These are phyloP conservation scores for Komagataella mondaviorum DNA, from an alignment of 805 yeast species.

Conservation along the genomic window DNA sequence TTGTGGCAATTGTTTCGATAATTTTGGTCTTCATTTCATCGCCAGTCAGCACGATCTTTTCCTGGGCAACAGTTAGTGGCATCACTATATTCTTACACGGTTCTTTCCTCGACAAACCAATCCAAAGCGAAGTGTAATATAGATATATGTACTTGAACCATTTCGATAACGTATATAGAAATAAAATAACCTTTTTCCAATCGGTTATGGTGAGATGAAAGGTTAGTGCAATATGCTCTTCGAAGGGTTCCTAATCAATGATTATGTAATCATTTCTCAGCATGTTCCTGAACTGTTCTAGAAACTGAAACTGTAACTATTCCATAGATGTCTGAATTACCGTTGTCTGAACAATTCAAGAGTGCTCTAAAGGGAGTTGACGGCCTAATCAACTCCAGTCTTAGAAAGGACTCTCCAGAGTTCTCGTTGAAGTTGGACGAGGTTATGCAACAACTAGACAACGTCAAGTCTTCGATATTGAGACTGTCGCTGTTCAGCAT, in stretches of 20 bases:
- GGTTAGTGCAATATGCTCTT: background rate
- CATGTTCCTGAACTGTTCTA: background rate
- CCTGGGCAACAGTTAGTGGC: constrained; percentile 83
- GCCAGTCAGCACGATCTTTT: constrained; percentile 79
- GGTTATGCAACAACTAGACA: constrained; percentile 26
- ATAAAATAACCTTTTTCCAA: background rate
- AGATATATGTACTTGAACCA: background rate
- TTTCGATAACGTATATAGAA: background rate
- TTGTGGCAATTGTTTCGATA: constrained; percentile 48
- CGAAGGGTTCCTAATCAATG: background rate
- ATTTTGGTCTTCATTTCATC: constrained; percentile 50
- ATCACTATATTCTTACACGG: constrained; percentile 79
- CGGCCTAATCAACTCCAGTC: constrained; percentile 5
- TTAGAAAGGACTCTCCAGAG: constrained; percentile 11
- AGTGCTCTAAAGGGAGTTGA: constrained; percentile 4
- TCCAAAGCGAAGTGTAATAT: constrained; percentile 38
- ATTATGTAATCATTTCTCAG: background rate
- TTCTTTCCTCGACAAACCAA: constrained; percentile 84
- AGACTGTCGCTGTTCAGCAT: constrained; percentile 50
- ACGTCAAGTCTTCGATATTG: constrained; percentile 28
- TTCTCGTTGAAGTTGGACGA: constrained; percentile 22
- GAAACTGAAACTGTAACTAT: background rate
- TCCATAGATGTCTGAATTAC: constrained; percentile 1
- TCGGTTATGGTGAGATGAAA: background rate
- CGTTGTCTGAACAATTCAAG: constrained; percentile 7